phyloP scores from a whole-genome alignment of 768 basidiomycete genomes.

The Lepiota subincarnata region DNA sequence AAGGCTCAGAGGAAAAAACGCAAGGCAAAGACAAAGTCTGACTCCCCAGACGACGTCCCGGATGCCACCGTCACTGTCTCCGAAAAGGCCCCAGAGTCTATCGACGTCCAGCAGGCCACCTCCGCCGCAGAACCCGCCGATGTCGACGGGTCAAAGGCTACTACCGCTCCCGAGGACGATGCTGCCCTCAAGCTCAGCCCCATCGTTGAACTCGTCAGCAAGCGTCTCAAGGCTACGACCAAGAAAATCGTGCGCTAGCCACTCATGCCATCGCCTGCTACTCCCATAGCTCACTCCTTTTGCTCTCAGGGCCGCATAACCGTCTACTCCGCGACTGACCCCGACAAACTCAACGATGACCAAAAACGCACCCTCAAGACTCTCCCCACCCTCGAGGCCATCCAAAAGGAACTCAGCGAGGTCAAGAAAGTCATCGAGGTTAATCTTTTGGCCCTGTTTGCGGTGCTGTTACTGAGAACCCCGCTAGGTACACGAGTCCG shows the following conservation, averaged over 20 bases:
- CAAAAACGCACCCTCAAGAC: constrained; percentile 72
- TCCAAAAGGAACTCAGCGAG: constrained; percentile 79
- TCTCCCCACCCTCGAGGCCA: constrained; percentile 72
- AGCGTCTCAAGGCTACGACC: constrained; percentile 68
- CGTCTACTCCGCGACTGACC: constrained; percentile 60
- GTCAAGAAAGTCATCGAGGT: constrained; percentile 84
- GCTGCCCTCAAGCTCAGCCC: constrained; percentile 53
- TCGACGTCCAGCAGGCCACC: constrained; percentile 43
- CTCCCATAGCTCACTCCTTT: constrained; percentile 13
- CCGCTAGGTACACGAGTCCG: constrained; percentile 60
- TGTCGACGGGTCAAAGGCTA: constrained; percentile 35
- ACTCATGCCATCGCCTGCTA: constrained; percentile 10
- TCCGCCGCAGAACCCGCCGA: constrained; percentile 44
- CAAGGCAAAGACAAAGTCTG: constrained; percentile 44
- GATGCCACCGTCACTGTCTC: constrained; percentile 43
- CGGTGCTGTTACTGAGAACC: constrained; percentile 11
- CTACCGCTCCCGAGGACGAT: constrained; percentile 43
- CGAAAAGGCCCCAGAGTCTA: constrained; percentile 47
- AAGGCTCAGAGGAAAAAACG: constrained; percentile 74
- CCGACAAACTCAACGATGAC: constrained; percentile 81
- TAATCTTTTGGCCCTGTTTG: constrained; percentile 24
- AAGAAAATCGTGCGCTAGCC: constrained; percentile 75
- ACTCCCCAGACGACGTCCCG: constrained; percentile 42
- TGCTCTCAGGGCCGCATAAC: constrained; percentile 62
- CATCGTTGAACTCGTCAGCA: constrained; percentile 73